Base-by-base conservation (phyloP, 2,329 filamentous ascomycete species). In the Pseudocercospora crystallina region DNA sequence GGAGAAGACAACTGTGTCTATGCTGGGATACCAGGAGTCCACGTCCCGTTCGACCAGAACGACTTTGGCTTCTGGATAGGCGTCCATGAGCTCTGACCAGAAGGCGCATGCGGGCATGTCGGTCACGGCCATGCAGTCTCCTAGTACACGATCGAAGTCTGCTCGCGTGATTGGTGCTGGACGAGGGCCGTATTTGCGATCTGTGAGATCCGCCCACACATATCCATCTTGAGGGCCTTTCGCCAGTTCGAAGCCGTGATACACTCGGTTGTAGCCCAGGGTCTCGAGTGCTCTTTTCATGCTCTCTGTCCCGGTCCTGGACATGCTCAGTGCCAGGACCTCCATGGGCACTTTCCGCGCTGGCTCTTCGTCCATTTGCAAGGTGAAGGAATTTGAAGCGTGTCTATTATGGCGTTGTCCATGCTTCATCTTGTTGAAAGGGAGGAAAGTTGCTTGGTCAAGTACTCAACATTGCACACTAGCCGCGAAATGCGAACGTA, bases 41-140 rank as follows among this genome's bases (percentile, higher is more conserved):
- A 52, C 13, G 11, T 52, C 63, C 1, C 65, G 47, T 15, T 53
- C 47, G 8, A 53, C 49, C 5, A 65, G 46, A 1, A 65, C 48
- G 5, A 65, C 54, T 46, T 60, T 62, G 8, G 47, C 58, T 45
- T 53, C 63, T 0, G 65, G 63, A 41, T 67, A 68, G 2, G 60
- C 58, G 30, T 51, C 39, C 7, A 66, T 53, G 2, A 73, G 55
- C 38, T 73, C 71, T 26, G 59, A 57, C 5, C 61, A 65, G 47
- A 73, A 72, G n/a, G 59, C 52, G 5, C 49, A 55, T 2, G 60
- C 60, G 0, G 70, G 68, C 15, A 65, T 50, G 32, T 73, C 71
- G 10, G 64, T 64, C 1, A 68, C 59, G 1, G 61, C 67, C 12
- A 58, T 60, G 42, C 58, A 65, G 35, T 63, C 49, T 26, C 65